These are phyloP conservation scores for Paratinospora sagittata DNA, from an alignment of 164 flowering plant genomes.

Conservation along the genomic window DNA sequence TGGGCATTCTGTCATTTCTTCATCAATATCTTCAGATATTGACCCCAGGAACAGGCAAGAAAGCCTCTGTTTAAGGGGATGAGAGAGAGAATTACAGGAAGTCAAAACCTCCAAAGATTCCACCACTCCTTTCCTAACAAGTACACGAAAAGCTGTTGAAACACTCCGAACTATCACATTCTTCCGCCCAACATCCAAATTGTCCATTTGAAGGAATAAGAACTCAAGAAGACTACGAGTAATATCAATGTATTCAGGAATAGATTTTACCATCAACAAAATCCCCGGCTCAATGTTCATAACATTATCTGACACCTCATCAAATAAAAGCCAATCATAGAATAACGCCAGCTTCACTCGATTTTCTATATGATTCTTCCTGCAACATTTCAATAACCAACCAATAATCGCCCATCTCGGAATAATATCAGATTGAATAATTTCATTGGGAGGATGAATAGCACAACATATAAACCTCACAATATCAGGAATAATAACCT, in stretches of 20 bases:
- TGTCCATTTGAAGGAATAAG: conserved; percentile 57
- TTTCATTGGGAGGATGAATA: conserved; percentile 78
- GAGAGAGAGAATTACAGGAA: conserved; percentile 45
- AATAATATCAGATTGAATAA: conserved; percentile 63
- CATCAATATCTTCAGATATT: conserved; percentile 15
- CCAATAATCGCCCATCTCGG: conserved; percentile 96
- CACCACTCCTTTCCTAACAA: conserved; percentile 59
- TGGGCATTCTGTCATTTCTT: conserved; percentile 6
- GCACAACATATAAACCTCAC: conserved; percentile 88
- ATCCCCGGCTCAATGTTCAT: conserved; percentile 93
- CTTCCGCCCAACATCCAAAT: conserved; percentile 51
- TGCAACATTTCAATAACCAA: conserved; percentile 67
- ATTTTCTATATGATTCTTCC: conserved; percentile 50
- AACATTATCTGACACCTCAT: conserved; percentile 58
- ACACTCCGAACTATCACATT: conserved; percentile 48
- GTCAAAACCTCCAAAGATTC: conserved; percentile 50
- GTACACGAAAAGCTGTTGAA: conserved; percentile 46
- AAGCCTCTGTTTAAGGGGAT: conserved; percentile 50
- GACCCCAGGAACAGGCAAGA: conserved; percentile 13
- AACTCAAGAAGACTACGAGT: conserved; percentile 72
- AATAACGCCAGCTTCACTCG: conserved; percentile 77
- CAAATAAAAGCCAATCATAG: conserved; percentile 94
- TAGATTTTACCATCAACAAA: conserved; percentile 66
- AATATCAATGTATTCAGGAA: conserved; percentile 59
- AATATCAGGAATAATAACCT: conserved; percentile 54